Percentiles rank a stretch among this genome's conserved stretches.
These are phyloP conservation scores for Gentiana straminea DNA, from an alignment of 257 asterid genomes.

Conservation along the genomic window DNA sequence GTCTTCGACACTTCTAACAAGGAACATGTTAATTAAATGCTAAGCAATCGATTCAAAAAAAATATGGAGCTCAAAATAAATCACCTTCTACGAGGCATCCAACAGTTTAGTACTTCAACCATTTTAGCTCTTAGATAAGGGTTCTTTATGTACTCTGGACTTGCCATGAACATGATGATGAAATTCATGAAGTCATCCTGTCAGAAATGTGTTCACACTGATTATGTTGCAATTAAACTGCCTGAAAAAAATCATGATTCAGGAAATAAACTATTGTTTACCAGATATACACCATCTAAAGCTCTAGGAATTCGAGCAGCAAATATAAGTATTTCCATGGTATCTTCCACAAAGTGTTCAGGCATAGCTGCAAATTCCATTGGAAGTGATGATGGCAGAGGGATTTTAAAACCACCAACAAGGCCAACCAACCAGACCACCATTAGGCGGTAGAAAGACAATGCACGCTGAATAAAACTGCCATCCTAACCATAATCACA, in stretches of 20 bases:
- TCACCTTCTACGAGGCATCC: conserved; percentile 97
- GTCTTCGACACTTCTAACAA: not conserved
- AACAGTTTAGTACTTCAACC: conserved; percentile 97
- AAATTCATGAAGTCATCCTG: conserved; percentile 98
- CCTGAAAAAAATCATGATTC: not conserved
- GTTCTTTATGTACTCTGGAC: conserved; percentile 82
- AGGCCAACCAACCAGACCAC: conserved; percentile 82
- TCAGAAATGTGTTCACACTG: conserved; percentile 11
- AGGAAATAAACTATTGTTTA: conserved; percentile 11
- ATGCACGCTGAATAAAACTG: conserved; percentile 68
- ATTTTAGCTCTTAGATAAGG: conserved; percentile 97
- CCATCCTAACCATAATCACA: conserved; percentile 53
- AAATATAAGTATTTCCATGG: conserved; percentile 93
- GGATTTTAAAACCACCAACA: conserved; percentile 90
- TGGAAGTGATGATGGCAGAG: conserved; percentile 67
- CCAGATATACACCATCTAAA: conserved; percentile 85
- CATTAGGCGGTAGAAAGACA: conserved; percentile 87
- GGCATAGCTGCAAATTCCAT: conserved; percentile 91
- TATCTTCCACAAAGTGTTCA: conserved; percentile 90
- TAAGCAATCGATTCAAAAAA: not conserved
- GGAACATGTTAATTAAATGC: not conserved
- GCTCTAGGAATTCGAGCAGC: conserved; percentile 96
- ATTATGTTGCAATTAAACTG: not conserved
- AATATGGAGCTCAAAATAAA: not conserved
- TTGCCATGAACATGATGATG: conserved; percentile 98